A percentile compares a stretch with the other conserved stretches of the same genome.
Evolutionary conservation across 495 filamentous ascomycete genomes (phyloP).

Genomic region (Hypoxylon rickii): DNA sequence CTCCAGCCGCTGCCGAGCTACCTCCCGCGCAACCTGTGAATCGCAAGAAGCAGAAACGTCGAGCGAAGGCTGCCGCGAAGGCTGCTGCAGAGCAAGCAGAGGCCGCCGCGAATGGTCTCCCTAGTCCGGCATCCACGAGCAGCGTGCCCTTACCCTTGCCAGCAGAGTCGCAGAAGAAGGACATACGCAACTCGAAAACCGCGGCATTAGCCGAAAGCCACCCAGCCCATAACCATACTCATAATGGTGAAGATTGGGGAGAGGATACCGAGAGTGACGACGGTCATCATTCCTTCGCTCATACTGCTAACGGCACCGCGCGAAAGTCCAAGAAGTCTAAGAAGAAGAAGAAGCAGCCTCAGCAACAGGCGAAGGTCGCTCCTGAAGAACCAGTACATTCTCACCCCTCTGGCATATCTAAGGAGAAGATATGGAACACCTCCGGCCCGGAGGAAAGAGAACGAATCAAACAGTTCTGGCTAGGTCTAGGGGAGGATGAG

Average conservation of each 20-base stretch:
- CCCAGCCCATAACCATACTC: constrained; percentile 35
- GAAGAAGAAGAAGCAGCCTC: constrained; percentile 70
- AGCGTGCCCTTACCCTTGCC: constrained; percentile 36
- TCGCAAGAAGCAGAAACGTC: constrained; percentile 89
- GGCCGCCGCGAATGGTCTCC: constrained; percentile 45
- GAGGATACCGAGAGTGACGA: constrained; percentile 53
- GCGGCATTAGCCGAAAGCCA: constrained; percentile 10
- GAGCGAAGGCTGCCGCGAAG: constrained; percentile 75
- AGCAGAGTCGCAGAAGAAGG: constrained; percentile 33
- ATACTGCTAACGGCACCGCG: constrained; percentile 27
- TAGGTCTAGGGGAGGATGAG: constrained; percentile 93
- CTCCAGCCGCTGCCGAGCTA: constrained; percentile 27
- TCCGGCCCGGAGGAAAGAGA: constrained; percentile 90
- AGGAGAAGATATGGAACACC: constrained; percentile 96
- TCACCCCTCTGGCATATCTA: constrained; percentile 53
- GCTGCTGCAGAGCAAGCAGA: constrained; percentile 57
- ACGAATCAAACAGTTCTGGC: constrained; percentile 97
- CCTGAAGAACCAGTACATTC: constrained; percentile 18
- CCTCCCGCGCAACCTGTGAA: constrained; percentile 63
- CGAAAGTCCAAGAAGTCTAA: constrained; percentile 62
- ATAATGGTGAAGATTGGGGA: constrained; percentile 52
- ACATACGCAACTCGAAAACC: constrained; percentile 27
- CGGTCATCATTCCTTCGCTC: constrained; percentile 36
- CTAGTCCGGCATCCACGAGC: constrained; percentile 43
- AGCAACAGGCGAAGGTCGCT: constrained; percentile 35